These are phyloP conservation scores for Tuctoria greenei DNA, from an alignment of 176 grass and related monocot species.

Conservation along the genomic window DNA sequence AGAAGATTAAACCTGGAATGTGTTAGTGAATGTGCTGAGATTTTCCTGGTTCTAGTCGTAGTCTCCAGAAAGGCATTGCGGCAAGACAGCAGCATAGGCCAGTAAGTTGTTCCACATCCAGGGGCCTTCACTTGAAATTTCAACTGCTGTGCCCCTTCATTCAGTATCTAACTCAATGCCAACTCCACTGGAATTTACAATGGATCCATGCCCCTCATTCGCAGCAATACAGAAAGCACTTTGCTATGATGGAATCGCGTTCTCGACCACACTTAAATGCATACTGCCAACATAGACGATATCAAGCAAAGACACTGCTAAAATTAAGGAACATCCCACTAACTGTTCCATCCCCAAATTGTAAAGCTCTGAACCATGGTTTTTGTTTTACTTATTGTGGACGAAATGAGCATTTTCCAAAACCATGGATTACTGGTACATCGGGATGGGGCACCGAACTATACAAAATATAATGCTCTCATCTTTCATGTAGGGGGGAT, in stretches of 20 bases:
- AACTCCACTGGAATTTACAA: slow-evolving; percentile 10
- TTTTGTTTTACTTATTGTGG: slow-evolving; percentile 2
- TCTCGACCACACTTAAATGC: neutral
- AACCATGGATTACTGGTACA: neutral
- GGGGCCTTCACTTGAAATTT: neutral
- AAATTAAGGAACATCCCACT: neutral
- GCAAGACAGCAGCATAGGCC: neutral
- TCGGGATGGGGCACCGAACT: neutral
- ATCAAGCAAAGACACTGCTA: neutral
- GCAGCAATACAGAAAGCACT: neutral
- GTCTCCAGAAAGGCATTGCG: neutral
- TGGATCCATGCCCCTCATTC: neutral
- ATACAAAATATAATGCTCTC: neutral
- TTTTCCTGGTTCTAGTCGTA: neutral
- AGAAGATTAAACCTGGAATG: neutral
- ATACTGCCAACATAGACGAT: neutral
- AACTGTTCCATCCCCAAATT: neutral
- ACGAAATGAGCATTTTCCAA: neutral
- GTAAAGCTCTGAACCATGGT: neutral
- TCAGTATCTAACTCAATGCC: neutral
- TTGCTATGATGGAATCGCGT: neutral
- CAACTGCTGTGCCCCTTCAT: slow-evolving; percentile 14
- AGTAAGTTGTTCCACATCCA: slow-evolving; percentile 1
- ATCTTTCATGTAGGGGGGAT: too few species aligned
- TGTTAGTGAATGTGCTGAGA: neutral